phyloP scores from a whole-genome alignment of 768 basidiomycete species.

The Tricholoma matsutake region DNA sequence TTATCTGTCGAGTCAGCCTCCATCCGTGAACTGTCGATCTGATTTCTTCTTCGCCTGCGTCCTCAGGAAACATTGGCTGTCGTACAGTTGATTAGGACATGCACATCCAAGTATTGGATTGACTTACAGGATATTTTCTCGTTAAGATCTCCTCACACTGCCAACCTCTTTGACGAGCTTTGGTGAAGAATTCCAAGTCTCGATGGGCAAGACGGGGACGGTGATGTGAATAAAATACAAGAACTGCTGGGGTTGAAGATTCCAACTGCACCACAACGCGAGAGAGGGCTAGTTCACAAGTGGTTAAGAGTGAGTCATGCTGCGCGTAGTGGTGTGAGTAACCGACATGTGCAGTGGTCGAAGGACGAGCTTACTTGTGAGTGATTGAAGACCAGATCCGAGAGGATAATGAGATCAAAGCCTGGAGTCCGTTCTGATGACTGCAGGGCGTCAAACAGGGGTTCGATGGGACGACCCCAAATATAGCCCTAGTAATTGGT shows the following conservation, averaged over 20 bases:
- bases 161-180: constrained; percentile 67
- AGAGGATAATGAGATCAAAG: constrained; percentile 84
- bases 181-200: constrained; percentile 79
- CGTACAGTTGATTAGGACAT: not conserved
- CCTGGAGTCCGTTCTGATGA: constrained; percentile 13
- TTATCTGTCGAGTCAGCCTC: constrained; percentile 41
- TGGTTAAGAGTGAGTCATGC: constrained; percentile 79
- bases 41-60: constrained; percentile 73
- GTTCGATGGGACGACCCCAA: constrained; percentile 64
- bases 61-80: constrained; percentile 89
- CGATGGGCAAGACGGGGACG: constrained; percentile 78
- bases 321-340: constrained; percentile 24
- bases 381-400: constrained; percentile 94
- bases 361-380: constrained; percentile 58
- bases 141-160: constrained; percentile 64
- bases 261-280: not conserved
- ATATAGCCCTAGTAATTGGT: constrained; percentile 62
- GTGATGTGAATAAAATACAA: constrained; percentile 91
- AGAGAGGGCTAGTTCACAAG: constrained; percentile 54
- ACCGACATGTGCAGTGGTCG: not conserved
- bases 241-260: constrained; percentile 33
- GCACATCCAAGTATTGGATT: not conserved
- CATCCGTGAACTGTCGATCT: constrained; percentile 87
- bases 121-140: constrained; percentile 57
- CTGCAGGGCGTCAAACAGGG: constrained; percentile 37